Evolutionary conservation across 2,329 filamentous ascomycete genomes (phyloP).

Genomic region (Cylindrodendrum hubeiense): DNA sequence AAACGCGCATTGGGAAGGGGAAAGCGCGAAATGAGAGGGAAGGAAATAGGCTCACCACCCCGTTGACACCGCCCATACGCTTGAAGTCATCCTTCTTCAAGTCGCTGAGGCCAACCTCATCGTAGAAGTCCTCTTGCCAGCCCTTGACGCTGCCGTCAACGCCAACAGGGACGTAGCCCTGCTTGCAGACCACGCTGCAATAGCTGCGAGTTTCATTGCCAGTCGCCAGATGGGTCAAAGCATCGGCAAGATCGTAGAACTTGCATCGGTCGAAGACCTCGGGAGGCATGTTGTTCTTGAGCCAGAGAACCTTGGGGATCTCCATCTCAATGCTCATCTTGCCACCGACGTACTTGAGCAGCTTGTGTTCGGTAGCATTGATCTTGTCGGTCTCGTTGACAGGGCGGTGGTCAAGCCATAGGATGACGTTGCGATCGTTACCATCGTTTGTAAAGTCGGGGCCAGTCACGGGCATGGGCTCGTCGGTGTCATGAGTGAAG

Average conservation of each 20-base stretch:
- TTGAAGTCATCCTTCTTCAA: constrained; percentile 88
- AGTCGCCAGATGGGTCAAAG: constrained; percentile 93
- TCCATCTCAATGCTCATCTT: constrained; percentile 99
- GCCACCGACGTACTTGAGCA: constrained; percentile 95
- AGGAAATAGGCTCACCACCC: constrained; percentile 78
- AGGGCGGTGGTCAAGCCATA: constrained; percentile 97
- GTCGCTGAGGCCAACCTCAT: constrained; percentile 87
- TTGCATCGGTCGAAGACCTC: constrained; percentile 93
- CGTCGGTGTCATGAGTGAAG: constrained; percentile 88
- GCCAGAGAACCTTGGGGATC: constrained; percentile 97
- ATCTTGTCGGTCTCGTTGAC: constrained; percentile 92
- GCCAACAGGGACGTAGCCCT: constrained; percentile 95
- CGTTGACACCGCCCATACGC: constrained; percentile 93
- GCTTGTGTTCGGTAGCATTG: constrained; percentile 91
- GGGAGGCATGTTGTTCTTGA: constrained; percentile 97
- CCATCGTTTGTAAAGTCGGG: constrained; percentile 82
- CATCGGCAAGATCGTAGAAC: constrained; percentile 95
- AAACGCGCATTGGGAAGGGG: background rate
- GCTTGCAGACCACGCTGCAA: constrained; percentile 97
- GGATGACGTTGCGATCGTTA: constrained; percentile 92
- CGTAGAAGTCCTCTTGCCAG: constrained; percentile 96
- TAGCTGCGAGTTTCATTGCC: constrained; percentile 93
- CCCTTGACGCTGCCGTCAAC: constrained; percentile 98
- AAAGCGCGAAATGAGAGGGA: constrained; percentile 29
- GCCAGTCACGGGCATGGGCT: constrained; percentile 90